phyloP scores from a whole-genome alignment of 1,139 yeast genomes.

The Blastobotrys apis region DNA sequence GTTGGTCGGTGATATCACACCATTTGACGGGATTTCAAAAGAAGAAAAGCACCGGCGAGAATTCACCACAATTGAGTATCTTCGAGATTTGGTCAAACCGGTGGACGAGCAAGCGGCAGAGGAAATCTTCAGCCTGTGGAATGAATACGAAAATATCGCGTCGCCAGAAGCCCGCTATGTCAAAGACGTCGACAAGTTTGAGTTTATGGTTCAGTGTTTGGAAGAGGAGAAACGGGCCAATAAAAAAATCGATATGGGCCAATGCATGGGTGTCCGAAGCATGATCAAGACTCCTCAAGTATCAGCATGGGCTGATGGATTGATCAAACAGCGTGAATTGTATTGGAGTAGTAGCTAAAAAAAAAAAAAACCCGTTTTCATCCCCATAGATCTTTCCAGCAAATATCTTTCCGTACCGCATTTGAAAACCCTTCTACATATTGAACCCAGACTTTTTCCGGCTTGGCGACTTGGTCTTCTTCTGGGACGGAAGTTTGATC shows the following conservation, averaged over 20 bases:
- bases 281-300: constrained; percentile 73
- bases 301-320: constrained; percentile 62
- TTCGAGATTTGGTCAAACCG: constrained; percentile 57
- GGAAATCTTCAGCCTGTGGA: constrained; percentile 73
- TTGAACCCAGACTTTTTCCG: constrained; percentile 68
- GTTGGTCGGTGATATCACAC: constrained; percentile 85
- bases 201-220: constrained; percentile 83
- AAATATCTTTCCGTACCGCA: constrained; percentile 82
- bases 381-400: constrained; percentile 70
- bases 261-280: constrained; percentile 61
- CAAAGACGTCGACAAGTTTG: constrained; percentile 92
- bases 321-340: constrained; percentile 53
- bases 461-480: neutral
- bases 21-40: constrained; percentile 49
- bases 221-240: constrained; percentile 72
- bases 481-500: constrained; percentile 5
- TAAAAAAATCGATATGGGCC: constrained; percentile 54
- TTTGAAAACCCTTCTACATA: constrained; percentile 92
- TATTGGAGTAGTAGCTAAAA: constrained; percentile 34
- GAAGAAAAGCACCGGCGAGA: constrained; percentile 80
- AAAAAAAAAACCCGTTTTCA: neutral
- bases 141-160: constrained; percentile 83
- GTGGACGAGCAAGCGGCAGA: constrained; percentile 62
- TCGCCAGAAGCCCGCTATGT: constrained; percentile 83
- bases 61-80: constrained; percentile 62